Base-by-base conservation (phyloP, 768 basidiomycete genomes). In the Tylopilus cervinicoccineus region DNA sequence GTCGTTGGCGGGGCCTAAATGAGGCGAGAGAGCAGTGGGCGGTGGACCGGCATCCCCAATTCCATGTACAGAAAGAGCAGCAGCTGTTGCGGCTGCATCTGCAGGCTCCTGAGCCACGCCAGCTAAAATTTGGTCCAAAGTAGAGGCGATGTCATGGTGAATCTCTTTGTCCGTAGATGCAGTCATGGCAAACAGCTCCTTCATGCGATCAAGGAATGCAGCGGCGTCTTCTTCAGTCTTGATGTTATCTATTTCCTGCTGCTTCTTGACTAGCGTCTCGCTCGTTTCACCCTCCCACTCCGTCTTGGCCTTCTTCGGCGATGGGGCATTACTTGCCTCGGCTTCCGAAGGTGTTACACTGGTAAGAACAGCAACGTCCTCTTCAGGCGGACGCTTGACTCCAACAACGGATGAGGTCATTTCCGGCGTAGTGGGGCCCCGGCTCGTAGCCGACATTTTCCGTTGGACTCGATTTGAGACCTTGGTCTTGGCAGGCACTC, bases 271-370 rank as follows among this genome's bases (percentile, higher is more conserved):
- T 46, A 79, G 58, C 22, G 70, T 73, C 36, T 84, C 80, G 53
- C 70, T 81, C 14, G 76, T 69, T 22, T 77, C 72, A 9, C 78
- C 77, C 39, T 86, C 84, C 81, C 82, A 87, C 45, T 89, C 85
- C 19, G 77, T 79, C 72, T 84, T 86, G 41, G 68, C 61, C 39
- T 84, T 80, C 69, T 89, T 89, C 13, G 87, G 83, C 6, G 86
- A 82, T 7, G 84, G 85, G 7, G 78, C 79, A 46, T 80, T 77
- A 39, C 45, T 58, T 32, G 45, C 50, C 46, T 59, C 67, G 19
- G 59, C 53, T 40, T 65, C 60, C 40, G 70, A 63, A 45, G 64
- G 59, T 9, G 71, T 67, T 4, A 67, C 56, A 11, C 51, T 68
- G 23, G 62, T 55, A 2, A 65, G 53, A 38, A 57, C 47, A 31